Evolutionary conservation across 1,284 basidiomycete species (phyloP), one percentile per base, ranked within the genome.

Genomic region (Cerioporus squamosus): DNA sequence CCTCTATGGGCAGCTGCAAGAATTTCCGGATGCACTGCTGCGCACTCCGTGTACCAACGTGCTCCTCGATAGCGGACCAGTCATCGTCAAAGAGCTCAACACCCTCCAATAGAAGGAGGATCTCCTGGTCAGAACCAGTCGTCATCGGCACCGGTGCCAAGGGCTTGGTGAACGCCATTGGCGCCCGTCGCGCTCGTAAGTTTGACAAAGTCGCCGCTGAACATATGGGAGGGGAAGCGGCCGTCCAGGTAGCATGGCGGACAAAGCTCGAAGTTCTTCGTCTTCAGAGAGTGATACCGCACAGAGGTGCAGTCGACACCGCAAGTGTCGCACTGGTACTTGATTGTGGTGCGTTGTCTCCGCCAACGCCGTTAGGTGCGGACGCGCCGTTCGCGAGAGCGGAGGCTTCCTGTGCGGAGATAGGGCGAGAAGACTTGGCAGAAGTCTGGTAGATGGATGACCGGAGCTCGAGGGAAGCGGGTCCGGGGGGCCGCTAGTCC

Each of bases 81-180:
- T 98, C 97, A 71, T 98, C 97, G 65, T 98, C 94, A 73, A 90
- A 95, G 94, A 99, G 97, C 76, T 99, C 97, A 51, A 99, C 86
- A 17, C 91, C 97, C 75, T 99, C 97, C 18, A 99, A 82, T 15
- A 99, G 80, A 2, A 94, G 77, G 14, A 99, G 76, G 18, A 91
- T 84, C 75, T 99, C 97, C 71, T 95, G 91, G 72, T 98, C 95
- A 4, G 87, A n/a, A 84, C 97, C 97, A 99, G 64, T 91, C 88
- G 64, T 90, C 85, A 44, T 84, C 82, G 20, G 75, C 77, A 0
- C 79, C 77, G 2, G 71, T 67, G 5, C 74, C 78, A 44, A 82
- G 81, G 15, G 77, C 76, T 15, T 81, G 71, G 50, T 72, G 71
- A 15, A 74, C 68, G 18, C 74, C 74, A 42, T 73, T 72, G 12